These are phyloP conservation scores for Melanopsichium pennsylvanicum DNA, from an alignment of 1,284 basidiomycete genomes.

Conservation along the genomic window DNA sequence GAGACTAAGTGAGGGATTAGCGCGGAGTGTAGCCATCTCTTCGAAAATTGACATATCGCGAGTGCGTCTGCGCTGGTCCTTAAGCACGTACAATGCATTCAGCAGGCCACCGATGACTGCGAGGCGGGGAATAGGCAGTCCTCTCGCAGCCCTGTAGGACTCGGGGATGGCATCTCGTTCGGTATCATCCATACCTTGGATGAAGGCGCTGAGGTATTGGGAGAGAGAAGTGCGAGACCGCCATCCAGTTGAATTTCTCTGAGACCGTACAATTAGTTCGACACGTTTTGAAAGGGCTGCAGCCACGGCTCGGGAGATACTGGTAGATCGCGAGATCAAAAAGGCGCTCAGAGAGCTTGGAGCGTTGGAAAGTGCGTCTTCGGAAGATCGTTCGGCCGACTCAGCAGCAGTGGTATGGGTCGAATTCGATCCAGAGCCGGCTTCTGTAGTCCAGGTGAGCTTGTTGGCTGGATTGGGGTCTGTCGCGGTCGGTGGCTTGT, in stretches of 20 bases:
- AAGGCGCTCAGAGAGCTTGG: slow-evolving; percentile 28
- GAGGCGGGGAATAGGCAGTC: slow-evolving; percentile 50
- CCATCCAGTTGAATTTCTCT: slow-evolving; percentile 42
- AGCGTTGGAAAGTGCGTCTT: background rate
- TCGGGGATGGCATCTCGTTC: slow-evolving; percentile 24
- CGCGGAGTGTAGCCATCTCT: slow-evolving; percentile 39
- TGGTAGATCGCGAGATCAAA: slow-evolving; percentile 38
- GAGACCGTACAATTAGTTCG: slow-evolving; percentile 44
- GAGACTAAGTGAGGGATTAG: slow-evolving; percentile 41
- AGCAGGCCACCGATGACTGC: slow-evolving; percentile 57
- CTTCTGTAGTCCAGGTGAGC: slow-evolving; percentile 35
- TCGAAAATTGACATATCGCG: slow-evolving; percentile 43
- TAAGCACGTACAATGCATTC: slow-evolving; percentile 49
- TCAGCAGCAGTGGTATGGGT: background rate
- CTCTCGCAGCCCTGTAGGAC: slow-evolving; percentile 31
- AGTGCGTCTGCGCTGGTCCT: slow-evolving; percentile 39
- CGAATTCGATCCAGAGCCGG: slow-evolving; percentile 4
- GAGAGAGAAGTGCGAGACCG: slow-evolving; percentile 40
- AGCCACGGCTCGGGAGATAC: slow-evolving; percentile 47
- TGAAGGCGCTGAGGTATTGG: slow-evolving; percentile 45
- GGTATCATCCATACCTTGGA: slow-evolving; percentile 29
- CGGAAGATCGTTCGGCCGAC: background rate
- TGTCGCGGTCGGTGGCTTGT: slow-evolving; percentile 1
- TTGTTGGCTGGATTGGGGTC: slow-evolving; percentile 4
- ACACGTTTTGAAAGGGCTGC: slow-evolving; percentile 52